phyloP scores from a whole-genome alignment of 139 green algal species.

The Medakamo hakoo region DNA sequence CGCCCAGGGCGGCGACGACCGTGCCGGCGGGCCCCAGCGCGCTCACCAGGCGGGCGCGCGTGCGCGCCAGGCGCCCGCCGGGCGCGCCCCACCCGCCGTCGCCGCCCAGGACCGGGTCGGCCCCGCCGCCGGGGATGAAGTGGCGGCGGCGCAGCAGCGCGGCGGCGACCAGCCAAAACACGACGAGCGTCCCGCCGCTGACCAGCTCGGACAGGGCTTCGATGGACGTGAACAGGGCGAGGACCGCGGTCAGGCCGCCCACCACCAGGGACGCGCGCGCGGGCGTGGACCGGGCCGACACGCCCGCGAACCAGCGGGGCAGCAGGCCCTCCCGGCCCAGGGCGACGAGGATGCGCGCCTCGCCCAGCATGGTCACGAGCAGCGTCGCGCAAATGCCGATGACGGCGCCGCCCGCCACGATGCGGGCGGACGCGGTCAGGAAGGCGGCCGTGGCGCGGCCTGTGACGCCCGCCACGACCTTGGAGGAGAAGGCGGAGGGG shows the following conservation, averaged over 20 bases:
- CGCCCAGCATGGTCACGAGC: slow-evolving; percentile 49
- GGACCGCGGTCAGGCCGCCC: slow-evolving; percentile 14
- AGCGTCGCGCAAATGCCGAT: slow-evolving; percentile 52
- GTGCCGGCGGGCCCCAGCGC: too few species aligned
- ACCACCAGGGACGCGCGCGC: slow-evolving; percentile 34
- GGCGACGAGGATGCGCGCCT: slow-evolving; percentile 61
- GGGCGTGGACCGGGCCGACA: slow-evolving; percentile 35
- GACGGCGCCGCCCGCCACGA: slow-evolving; percentile 7
- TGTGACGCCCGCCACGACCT: not conserved
- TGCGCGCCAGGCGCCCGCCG: too few species aligned
- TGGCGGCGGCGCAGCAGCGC: slow-evolving; percentile 26
- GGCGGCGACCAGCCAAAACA: slow-evolving; percentile 54
- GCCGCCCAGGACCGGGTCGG: too few species aligned
- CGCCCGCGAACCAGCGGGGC: slow-evolving; percentile 34
- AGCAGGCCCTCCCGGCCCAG: slow-evolving; percentile 60
- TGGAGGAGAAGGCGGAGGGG: slow-evolving; percentile 31
- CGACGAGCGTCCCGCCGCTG: slow-evolving; percentile 67
- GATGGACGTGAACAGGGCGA: slow-evolving; percentile 66
- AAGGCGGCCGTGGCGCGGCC: slow-evolving; percentile 3
- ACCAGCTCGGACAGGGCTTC: slow-evolving; percentile 66
- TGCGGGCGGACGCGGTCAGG: slow-evolving; percentile 2
- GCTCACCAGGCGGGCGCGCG: too few species aligned
- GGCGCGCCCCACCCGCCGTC: too few species aligned
- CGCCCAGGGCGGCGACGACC: too few species aligned
- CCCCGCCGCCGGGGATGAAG: slow-evolving; percentile 24